A percentile compares a stretch with the other conserved stretches of the same genome.
phyloP scores from a whole-genome alignment of 2,329 filamentous ascomycete species.

The Colletotrichum musicola region DNA sequence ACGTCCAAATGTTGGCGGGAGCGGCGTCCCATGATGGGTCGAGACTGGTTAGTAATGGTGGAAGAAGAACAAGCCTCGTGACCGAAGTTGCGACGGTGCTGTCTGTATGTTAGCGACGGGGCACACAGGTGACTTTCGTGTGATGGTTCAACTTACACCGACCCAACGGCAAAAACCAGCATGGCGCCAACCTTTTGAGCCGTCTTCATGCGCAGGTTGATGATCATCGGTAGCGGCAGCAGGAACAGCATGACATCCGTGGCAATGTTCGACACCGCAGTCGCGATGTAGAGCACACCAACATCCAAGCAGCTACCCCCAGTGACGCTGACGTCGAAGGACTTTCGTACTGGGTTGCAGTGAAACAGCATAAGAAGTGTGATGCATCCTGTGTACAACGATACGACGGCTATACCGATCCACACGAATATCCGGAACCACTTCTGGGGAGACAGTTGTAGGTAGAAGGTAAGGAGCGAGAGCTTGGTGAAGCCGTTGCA shows the following conservation, averaged over 20 bases:
- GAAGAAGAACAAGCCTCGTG: conserved; percentile 20
- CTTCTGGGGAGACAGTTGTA: conserved; percentile 50
- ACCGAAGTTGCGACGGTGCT: conserved; percentile 35
- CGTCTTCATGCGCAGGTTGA: conserved; percentile 57
- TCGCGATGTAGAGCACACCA: conserved; percentile 61
- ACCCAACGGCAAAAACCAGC: conserved; percentile 60
- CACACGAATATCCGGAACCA: conserved; percentile 50
- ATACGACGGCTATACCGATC: conserved; percentile 47
- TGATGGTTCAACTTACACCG: conserved; percentile 38
- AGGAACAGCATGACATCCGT: conserved; percentile 61
- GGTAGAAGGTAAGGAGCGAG: conserved; percentile 54
- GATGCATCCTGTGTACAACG: conserved; percentile 45
- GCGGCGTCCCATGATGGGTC: conserved; percentile 36
- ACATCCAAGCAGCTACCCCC: conserved; percentile 57
- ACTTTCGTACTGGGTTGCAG: conserved; percentile 50
- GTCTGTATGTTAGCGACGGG: background rate
- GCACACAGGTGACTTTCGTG: too few relatives aligned
- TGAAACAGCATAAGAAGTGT: conserved; percentile 52
- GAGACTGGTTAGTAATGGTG: conserved; percentile 14
- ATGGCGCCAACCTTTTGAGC: conserved; percentile 61
- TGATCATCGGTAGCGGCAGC: conserved; percentile 60
- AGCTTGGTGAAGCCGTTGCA: conserved; percentile 53
- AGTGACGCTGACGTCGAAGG: conserved; percentile 47
- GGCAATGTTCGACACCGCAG: conserved; percentile 60
- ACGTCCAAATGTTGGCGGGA: conserved; percentile 38